These are phyloP conservation scores for Nitzschia inconspicua DNA, from an alignment of 108 stramenopile species.

Conservation along the genomic window DNA sequence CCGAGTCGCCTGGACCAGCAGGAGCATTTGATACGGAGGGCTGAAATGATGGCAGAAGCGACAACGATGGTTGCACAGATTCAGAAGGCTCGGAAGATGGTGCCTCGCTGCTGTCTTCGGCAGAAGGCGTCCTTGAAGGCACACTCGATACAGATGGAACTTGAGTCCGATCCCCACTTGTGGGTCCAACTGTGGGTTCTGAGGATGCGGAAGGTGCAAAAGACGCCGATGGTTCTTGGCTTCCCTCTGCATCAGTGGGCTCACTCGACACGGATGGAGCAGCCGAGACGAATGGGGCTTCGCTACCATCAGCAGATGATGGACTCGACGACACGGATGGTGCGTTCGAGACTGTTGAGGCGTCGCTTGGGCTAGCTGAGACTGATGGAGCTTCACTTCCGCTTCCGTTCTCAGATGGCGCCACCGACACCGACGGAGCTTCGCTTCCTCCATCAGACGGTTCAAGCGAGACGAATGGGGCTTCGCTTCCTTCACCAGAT, in stretches of 20 bases:
- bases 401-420: too few species aligned
- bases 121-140: too few species aligned
- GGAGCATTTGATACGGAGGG: not conserved
- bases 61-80: not conserved
- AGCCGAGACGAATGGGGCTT: not conserved
- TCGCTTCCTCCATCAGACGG: not conserved
- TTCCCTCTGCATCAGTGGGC: not conserved
- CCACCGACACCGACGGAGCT: not conserved
- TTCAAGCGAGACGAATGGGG: not conserved
- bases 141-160: too few species aligned
- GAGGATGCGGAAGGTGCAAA: too few species aligned
- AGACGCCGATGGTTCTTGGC: too few species aligned
- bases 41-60: not conserved
- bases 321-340: too few species aligned
- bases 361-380: not conserved
- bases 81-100: too few species aligned
- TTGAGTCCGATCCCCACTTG: too few species aligned
- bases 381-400: not conserved
- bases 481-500: not conserved
- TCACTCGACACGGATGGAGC: not conserved
- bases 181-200: too few species aligned
- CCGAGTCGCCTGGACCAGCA: too few species aligned
- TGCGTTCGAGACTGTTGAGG: not conserved
- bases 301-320: not conserved
- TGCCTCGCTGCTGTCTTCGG: too few species aligned